phyloP scores from a whole-genome alignment of 352 stramenopile genomes.

The Globisporangium cederbergense region DNA sequence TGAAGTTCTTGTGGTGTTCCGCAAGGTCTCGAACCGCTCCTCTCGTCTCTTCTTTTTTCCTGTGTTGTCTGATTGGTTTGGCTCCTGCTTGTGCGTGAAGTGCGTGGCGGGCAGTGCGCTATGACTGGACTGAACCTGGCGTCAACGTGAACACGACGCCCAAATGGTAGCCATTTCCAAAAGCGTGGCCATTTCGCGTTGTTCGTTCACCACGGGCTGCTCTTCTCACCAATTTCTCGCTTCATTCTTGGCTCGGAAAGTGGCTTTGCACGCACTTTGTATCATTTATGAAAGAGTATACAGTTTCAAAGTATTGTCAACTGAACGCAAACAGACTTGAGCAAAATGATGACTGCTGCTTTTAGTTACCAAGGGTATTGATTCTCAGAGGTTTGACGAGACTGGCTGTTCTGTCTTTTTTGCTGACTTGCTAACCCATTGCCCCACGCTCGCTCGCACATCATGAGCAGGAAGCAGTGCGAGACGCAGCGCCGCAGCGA shows the following conservation, averaged over 20 bases:
- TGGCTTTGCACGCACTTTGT: too few relatives aligned
- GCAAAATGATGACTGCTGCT: neutral
- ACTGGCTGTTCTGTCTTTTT: constrained; percentile 1
- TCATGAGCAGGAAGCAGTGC: constrained; percentile 5
- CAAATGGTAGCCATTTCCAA: constrained; percentile 1
- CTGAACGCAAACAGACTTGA: too few relatives aligned
- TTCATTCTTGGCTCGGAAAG: neutral
- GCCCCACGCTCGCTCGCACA: neutral
- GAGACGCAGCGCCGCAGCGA: neutral
- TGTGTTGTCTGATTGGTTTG: neutral
- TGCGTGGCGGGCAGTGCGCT: neutral
- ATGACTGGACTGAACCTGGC: neutral
- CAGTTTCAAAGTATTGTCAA: neutral
- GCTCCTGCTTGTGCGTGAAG: neutral
- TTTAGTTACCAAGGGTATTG: neutral
- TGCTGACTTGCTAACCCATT: neutral
- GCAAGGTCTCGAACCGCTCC: neutral
- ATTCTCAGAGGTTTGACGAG: neutral
- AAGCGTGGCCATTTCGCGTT: neutral
- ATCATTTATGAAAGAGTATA: neutral
- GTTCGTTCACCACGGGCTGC: neutral
- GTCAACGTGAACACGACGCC: neutral
- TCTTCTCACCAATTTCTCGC: neutral
- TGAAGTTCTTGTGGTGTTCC: constrained; percentile 22
- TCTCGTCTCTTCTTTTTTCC: neutral